phyloP scores from a whole-genome alignment of 805 yeast genomes.

The Candida oleophila region DNA sequence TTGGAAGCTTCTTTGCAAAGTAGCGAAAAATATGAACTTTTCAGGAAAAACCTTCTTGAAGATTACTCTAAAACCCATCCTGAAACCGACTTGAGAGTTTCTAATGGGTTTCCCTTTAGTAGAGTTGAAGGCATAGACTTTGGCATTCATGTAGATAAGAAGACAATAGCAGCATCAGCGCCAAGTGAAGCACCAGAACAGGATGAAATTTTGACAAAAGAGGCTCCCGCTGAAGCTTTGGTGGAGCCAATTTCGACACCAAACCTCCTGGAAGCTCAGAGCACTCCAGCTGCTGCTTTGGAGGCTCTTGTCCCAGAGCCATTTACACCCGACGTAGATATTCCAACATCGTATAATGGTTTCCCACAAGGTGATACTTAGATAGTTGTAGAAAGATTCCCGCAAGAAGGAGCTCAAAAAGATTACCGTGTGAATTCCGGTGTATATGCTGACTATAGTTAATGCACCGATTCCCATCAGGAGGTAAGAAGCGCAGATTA shows the following conservation, averaged over 20 bases:
- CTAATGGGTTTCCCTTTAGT: background rate
- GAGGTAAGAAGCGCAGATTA: no score
- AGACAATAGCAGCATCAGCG: no score
- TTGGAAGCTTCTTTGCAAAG: conserved; percentile 1
- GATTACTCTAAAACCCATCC: background rate
- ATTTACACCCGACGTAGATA: background rate
- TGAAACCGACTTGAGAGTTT: background rate
- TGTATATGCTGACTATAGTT: no score
- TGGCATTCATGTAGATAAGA: background rate
- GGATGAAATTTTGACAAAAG: background rate
- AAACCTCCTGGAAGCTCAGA: background rate
- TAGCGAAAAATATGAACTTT: background rate
- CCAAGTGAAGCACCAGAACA: no score
- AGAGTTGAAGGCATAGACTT: background rate
- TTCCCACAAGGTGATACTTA: no score
- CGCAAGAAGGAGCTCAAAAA: no score
- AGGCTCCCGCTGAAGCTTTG: background rate
- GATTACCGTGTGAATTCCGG: no score
- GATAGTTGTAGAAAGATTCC: no score
- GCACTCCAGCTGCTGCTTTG: background rate
- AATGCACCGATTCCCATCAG: no score
- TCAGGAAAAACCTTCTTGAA: conserved; percentile 3
- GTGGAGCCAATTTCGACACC: background rate
- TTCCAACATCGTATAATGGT: background rate
- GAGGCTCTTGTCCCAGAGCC: background rate